Base-by-base conservation (phyloP, 306 rosid genomes). In the Neltuma alba region DNA sequence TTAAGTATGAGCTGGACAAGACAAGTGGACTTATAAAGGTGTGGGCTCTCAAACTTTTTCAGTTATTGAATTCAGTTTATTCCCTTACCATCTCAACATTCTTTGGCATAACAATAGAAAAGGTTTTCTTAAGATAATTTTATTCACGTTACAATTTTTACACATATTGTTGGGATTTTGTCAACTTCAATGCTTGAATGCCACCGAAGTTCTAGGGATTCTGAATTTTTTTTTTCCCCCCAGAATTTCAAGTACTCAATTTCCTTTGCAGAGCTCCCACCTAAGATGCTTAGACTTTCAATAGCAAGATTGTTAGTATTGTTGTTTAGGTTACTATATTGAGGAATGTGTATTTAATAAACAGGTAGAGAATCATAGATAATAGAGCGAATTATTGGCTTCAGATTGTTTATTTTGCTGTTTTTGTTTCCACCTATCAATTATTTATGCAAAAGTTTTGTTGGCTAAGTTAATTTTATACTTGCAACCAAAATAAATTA, bases 1-100 rank as follows among this genome's bases (percentile, higher is more conserved):
- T 93, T 75, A 95, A 95, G 88, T 93, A 95, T 40, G 98, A 95
- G 91, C 91, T 95, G 65, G 98, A 95, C 91, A 95, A 95, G 89
- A 31, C 83, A 47, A 90, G 83, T 85, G 96, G 99, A 79, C 99
- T 95, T 79, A 95, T 93, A 79, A 93, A 93, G 89, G 99, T 95
- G 63, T 8, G 57, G 42, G 57, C 69, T 23, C 65, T 72, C 52
- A 21, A 13, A 61, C 71, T 12, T 83, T 61, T 27, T 57, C 33
- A 76, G 27, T 55, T 67, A 16, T 54, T 80, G 2, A 38, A 72
- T 76, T 76, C 37, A 37, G 67, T 30, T 80, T 79, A 69, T 76
- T 58, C 72, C 70, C 44, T 58, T 63, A 63, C 75, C 66, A 16
- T 50, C 31, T 30, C 61, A 62, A 45, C 44, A 78, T 75, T 27